Evolutionary conservation across 768 basidiomycete species (phyloP), one percentile per base, ranked within the genome.

Genomic region (Suillus hirtellus): DNA sequence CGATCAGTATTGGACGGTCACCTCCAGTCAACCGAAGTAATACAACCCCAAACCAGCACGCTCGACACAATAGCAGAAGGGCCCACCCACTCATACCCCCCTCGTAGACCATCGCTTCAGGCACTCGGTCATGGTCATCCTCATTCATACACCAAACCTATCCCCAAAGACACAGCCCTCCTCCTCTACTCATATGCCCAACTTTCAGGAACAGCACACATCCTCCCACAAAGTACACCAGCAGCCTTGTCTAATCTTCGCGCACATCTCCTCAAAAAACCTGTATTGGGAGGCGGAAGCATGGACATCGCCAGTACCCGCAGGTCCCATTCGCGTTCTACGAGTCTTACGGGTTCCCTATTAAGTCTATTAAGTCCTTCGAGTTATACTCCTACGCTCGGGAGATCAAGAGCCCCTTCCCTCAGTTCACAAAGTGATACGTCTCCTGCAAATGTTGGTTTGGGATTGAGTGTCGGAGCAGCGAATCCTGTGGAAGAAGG

Each of bases 111-210:
- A 38, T 67, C 75, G 4, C 80, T 78, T 40, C 74, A 78, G 9
- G 83, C 82, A 7, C 76, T 87, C 0, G 87, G 87, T 0, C 81
- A 82, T 19, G 77, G 77, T 71, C 74, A 66, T 8, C 76, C 53
- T n/a, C 63, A 59, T 43, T 38, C 64, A 50, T 67, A 49, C 1
- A 63, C 71, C 2, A 79, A 83, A 5, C 73, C 80, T 17, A 83
- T 85, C 69, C 75, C 82, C 40, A 73, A 81, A 3, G 84, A 84
- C 63, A 80, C 83, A 0, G 90, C 94, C 66, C 77, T 92, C 19
- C 84, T 95, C 21, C 82, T 95, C 2, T 95, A 95, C 73, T 87
- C 93, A 0, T 95, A 95, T 67, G 92, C 88, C 0, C 91, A 95
- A 63, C 81, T 95, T 38, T 77, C 84, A 7, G 94, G 94, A 5